These are phyloP conservation scores for Neurospora cerealis DNA, from an alignment of 495 filamentous ascomycete genomes.

Conservation along the genomic window DNA sequence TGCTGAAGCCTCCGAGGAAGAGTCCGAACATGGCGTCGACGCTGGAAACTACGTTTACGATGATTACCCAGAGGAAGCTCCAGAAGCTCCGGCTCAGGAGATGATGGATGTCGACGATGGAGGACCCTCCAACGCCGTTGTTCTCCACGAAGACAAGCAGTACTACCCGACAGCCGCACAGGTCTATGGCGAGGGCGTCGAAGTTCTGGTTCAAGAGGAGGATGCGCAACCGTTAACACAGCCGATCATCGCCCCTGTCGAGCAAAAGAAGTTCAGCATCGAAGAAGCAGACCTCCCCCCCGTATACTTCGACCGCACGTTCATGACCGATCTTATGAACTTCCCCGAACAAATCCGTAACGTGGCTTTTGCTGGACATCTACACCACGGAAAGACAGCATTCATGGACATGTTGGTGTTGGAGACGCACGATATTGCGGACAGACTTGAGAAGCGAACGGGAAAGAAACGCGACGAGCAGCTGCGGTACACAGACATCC, in stretches of 20 bases:
- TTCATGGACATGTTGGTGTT: constrained; percentile 97
- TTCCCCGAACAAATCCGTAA: constrained; percentile 91
- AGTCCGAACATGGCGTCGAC: constrained; percentile 62
- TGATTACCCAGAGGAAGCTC: constrained; percentile 55
- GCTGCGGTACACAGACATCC: constrained; percentile 86
- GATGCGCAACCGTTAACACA: constrained; percentile 87
- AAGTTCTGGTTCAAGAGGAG: constrained; percentile 93
- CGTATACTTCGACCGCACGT: constrained; percentile 71
- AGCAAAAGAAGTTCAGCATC: constrained; percentile 90
- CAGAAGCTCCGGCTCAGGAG: constrained; percentile 60
- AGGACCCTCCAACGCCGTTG: constrained; percentile 91
- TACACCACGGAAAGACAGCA: constrained; percentile 96
- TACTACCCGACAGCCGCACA: constrained; percentile 96
- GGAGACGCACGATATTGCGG: constrained; percentile 82
- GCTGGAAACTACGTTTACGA: constrained; percentile 73
- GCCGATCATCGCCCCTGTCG: constrained; percentile 87
- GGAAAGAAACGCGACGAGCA: constrained; percentile 83
- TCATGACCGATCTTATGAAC: constrained; percentile 95
- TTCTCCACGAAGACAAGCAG: constrained; percentile 98
- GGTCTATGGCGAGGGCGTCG: constrained; percentile 87
- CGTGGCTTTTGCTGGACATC: constrained; percentile 79
- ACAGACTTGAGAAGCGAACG: constrained; percentile 63
- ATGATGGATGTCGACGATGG: constrained; percentile 92
- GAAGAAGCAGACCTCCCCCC: constrained; percentile 85
- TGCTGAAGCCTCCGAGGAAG: constrained; percentile 78